Evolutionary conservation across 345 rosid genomes (phyloP).

Genomic region (Corchorus olitorius): DNA sequence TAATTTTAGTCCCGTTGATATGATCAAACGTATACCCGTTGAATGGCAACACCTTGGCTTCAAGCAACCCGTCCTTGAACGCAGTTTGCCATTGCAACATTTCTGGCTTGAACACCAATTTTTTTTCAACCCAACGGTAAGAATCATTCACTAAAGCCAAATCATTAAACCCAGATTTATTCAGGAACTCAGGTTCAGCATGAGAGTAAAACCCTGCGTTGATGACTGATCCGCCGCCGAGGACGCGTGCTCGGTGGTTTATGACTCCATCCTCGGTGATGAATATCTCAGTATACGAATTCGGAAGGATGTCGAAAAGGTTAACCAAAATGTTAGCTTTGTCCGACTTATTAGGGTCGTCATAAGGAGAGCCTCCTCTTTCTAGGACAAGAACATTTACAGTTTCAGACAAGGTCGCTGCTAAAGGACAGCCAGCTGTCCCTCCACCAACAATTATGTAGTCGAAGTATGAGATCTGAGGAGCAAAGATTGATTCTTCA

Average conservation of each 20-base stretch:
- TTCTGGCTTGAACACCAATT: constrained; percentile 53
- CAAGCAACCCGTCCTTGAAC: constrained; percentile 68
- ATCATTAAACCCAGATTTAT: constrained; percentile 46
- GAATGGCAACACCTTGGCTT: constrained; percentile 62
- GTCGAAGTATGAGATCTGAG: constrained; percentile 30
- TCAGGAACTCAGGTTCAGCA: constrained; percentile 43
- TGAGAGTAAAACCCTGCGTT: constrained; percentile 80
- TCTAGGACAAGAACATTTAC: constrained; percentile 72
- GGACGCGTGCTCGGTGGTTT: constrained; percentile 73
- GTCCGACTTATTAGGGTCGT: constrained; percentile 47
- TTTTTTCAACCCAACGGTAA: constrained; percentile 75
- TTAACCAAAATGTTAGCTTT: constrained; percentile 38
- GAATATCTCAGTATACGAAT: constrained; percentile 62
- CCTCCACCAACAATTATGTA: constrained; percentile 86
- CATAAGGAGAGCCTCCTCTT: constrained; percentile 78
- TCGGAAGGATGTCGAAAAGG: constrained; percentile 42
- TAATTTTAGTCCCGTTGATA: constrained; percentile 63
- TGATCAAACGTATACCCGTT: constrained; percentile 74
- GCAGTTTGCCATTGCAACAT: constrained; percentile 74
- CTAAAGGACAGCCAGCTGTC: constrained; percentile 76
- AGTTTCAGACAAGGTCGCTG: constrained; percentile 65
- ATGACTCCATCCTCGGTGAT: constrained; percentile 78
- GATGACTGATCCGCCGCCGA: constrained; percentile 79
- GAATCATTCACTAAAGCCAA: constrained; percentile 47
- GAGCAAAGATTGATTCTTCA: constrained; percentile 40